These are phyloP conservation scores for Phyllosticta paracitricarpa DNA, from an alignment of 2,329 filamentous ascomycete genomes.

Conservation along the genomic window DNA sequence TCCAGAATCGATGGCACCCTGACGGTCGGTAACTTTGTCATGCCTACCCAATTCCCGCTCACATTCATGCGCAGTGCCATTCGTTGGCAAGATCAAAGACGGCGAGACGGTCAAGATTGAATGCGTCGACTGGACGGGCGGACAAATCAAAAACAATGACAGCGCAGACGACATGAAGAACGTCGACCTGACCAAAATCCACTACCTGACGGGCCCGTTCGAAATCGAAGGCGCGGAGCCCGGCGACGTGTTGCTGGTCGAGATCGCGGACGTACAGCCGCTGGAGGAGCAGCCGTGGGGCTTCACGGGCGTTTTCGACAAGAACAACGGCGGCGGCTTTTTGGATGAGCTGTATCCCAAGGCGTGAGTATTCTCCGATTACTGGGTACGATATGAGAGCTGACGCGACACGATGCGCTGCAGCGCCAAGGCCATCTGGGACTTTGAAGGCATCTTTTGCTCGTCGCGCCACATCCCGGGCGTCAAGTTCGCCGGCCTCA, in stretches of 20 bases:
- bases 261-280: constrained; percentile 89
- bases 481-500: constrained; percentile 79
- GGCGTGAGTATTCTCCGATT: constrained; percentile 43
- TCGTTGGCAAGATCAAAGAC: constrained; percentile 61
- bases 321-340: constrained; percentile 78
- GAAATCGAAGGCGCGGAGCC: constrained; percentile 76
- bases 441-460: constrained; percentile 71
- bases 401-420: constrained; percentile 11
- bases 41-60: neutral
- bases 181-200: constrained; percentile 72
- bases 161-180: constrained; percentile 79
- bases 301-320: constrained; percentile 74
- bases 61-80: constrained; percentile 52
- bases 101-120: constrained; percentile 89
- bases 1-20: constrained; percentile 83
- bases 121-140: constrained; percentile 66
- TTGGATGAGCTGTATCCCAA: constrained; percentile 79
- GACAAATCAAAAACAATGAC: constrained; percentile 83
- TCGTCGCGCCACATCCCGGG: constrained; percentile 63
- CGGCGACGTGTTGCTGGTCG: constrained; percentile 74
- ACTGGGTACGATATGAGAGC: neutral
- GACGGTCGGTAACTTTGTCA: constrained; percentile 50
- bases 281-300: constrained; percentile 82
- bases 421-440: constrained; percentile 66
- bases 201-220: constrained; percentile 85